Percentiles rank a stretch among this genome's conserved stretches.
phyloP scores from a whole-genome alignment of 371 early-diverging fungal species.

The Syncephalastrum contaminatum region DNA sequence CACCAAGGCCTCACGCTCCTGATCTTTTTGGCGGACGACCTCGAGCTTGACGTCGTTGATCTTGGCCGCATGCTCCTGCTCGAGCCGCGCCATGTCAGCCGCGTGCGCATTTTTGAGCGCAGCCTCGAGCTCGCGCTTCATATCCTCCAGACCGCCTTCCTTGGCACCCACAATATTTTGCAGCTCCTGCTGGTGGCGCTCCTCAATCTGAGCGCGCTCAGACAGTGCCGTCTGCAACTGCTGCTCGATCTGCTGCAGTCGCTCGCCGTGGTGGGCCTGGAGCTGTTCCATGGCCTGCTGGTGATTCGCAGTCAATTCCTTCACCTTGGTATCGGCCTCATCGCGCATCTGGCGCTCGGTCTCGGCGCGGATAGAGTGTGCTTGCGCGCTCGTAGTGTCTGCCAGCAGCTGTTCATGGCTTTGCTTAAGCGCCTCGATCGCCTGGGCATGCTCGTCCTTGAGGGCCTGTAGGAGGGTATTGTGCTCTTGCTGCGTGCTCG shows the following conservation, averaged over 20 bases:
- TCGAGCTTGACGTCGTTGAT: slow-evolving; percentile 19
- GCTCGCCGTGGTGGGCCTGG: slow-evolving; percentile 28
- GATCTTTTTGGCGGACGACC: slow-evolving; percentile 10
- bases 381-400: neutral
- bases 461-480: neutral
- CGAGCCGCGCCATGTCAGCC: slow-evolving; percentile 14
- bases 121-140: slow-evolving; percentile 33
- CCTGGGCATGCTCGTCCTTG: slow-evolving; percentile 8
- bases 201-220: slow-evolving; percentile 20
- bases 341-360: slow-evolving; percentile 32
- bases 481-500: neutral
- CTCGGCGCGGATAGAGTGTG: slow-evolving; percentile 16
- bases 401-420: slow-evolving; percentile 18
- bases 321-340: slow-evolving; percentile 36
- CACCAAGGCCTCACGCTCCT: slow-evolving; percentile 15
- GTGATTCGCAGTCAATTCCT: slow-evolving; percentile 28
- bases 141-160: slow-evolving; percentile 25
- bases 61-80: slow-evolving; percentile 17
- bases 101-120: slow-evolving; percentile 28
- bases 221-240: slow-evolving; percentile 26
- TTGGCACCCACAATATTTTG: slow-evolving; percentile 17
- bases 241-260: slow-evolving; percentile 28
- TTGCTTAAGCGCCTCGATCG: slow-evolving; percentile 7
- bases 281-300: slow-evolving; percentile 41
- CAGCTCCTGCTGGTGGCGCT: slow-evolving; percentile 26